phyloP scores from a whole-genome alignment of 208 protist species.

The Porcisia deanei region DNA sequence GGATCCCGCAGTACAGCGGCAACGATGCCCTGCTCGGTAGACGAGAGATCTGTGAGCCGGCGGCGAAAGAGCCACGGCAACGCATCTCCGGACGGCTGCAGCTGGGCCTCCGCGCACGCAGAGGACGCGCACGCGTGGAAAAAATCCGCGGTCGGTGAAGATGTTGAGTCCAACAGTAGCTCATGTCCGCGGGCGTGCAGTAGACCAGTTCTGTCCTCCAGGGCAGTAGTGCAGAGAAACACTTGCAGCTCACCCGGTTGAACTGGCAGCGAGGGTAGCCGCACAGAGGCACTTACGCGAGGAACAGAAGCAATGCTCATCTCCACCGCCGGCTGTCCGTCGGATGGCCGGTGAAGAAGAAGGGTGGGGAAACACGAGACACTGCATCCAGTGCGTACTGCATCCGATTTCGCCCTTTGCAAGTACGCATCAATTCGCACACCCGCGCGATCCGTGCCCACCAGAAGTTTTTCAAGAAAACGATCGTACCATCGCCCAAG shows the following conservation, averaged over 20 bases:
- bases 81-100: conserved; percentile 4
- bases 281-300: conserved; percentile 2
- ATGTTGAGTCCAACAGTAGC: conserved; percentile 39
- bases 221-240: conserved; percentile 18
- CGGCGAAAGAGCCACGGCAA: conserved; percentile 15
- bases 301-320: conserved; percentile 6
- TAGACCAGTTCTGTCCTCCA: background rate
- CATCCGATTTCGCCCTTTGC: conserved; percentile 8
- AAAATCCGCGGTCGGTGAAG: conserved; percentile 34
- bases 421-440: conserved; percentile 32
- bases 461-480: conserved; percentile 25
- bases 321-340: conserved; percentile 30
- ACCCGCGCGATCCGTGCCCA: conserved; percentile 3
- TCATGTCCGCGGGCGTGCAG: conserved; percentile 15
- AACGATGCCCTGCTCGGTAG: conserved; percentile 20
- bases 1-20: conserved; percentile 5
- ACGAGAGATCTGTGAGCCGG: conserved; percentile 7
- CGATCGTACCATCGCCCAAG: conserved; percentile 53
- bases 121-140: conserved; percentile 14
- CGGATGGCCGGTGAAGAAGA: conserved; percentile 44
- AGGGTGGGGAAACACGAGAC: conserved; percentile 28
- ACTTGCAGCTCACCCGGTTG: conserved; percentile 51
- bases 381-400: conserved; percentile 3
- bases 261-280: conserved; percentile 46
- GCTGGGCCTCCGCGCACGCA: conserved; percentile 4